A percentile compares a stretch with the other conserved stretches of the same genome.
These are phyloP conservation scores for Xylaria multiplex DNA, from an alignment of 2,329 filamentous ascomycete genomes.

Conservation along the genomic window DNA sequence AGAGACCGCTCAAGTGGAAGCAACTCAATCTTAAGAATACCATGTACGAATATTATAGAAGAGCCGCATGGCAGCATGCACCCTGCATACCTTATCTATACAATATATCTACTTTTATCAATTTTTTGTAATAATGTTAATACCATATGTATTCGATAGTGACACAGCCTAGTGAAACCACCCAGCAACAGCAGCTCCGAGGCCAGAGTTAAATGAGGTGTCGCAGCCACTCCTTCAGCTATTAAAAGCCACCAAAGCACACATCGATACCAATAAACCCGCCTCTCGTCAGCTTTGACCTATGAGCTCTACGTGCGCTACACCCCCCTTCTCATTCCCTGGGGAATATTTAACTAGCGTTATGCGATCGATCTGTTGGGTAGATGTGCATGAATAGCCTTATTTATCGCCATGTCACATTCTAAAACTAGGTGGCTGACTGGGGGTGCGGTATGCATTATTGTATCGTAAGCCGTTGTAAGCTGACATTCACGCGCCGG, in stretches of 20 bases:
- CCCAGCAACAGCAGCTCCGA: background rate
- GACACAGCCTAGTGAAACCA: background rate
- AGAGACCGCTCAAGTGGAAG: slow-evolving; percentile 14
- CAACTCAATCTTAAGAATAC: slow-evolving; percentile 12
- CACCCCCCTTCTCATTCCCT: slow-evolving; percentile 1
- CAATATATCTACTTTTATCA: slow-evolving; percentile 5
- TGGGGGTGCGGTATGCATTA: background rate
- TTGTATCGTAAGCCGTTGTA: background rate
- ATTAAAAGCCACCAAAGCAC: background rate
- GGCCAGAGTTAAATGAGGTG: background rate
- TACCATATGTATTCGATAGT: background rate
- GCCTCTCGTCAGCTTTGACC: background rate
- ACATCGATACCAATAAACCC: background rate
- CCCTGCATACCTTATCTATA: background rate
- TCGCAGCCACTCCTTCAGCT: background rate
- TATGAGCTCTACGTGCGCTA: slow-evolving; percentile 8
- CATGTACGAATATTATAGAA: slow-evolving; percentile 22
- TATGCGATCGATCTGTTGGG: background rate
- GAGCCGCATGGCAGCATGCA: slow-evolving; percentile 2
- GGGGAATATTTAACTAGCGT: slow-evolving; percentile 11
- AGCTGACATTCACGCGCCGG: too few species aligned
- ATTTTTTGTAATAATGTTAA: background rate
- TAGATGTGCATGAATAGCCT: slow-evolving; percentile 5
- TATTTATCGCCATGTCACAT: background rate
- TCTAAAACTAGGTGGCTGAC: background rate